phyloP scores from a whole-genome alignment of 352 stramenopile species.

The Pythium volutum region DNA sequence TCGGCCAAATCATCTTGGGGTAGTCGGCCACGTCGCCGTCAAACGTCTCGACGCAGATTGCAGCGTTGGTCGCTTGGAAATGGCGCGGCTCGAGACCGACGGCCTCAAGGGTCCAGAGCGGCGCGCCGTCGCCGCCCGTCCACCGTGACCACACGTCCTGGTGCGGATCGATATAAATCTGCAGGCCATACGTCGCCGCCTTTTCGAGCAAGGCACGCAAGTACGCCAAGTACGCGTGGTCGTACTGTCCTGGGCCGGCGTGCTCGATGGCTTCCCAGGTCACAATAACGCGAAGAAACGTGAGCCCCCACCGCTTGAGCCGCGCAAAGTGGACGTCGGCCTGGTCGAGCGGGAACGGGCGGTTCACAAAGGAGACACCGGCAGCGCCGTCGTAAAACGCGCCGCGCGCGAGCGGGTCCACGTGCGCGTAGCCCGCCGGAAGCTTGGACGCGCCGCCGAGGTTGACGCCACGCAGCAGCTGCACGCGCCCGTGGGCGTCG shows the following conservation, averaged over 20 bases:
- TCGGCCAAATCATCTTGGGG: constrained; percentile 92
- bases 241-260: constrained; percentile 73
- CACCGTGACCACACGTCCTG: constrained; percentile 92
- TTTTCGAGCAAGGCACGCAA: constrained; percentile 57
- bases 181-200: constrained; percentile 62
- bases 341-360: constrained; percentile 83
- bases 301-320: constrained; percentile 83
- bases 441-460: constrained; percentile 88
- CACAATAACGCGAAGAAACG: constrained; percentile 77
- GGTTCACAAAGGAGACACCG: constrained; percentile 68
- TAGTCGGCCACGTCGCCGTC: constrained; percentile 33
- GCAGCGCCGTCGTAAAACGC: constrained; percentile 52
- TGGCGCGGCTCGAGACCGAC: constrained; percentile 74
- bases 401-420: constrained; percentile 27
- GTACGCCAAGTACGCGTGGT: constrained; percentile 84
- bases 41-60: constrained; percentile 64
- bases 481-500: constrained; percentile 70
- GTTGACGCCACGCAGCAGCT: constrained; percentile 86
- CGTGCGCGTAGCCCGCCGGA: constrained; percentile 54
- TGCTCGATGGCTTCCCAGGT: constrained; percentile 92
- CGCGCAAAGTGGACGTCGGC: constrained; percentile 74
- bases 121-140: constrained; percentile 87
- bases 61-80: constrained; percentile 72
- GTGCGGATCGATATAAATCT: constrained; percentile 89
- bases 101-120: constrained; percentile 84